Evolutionary conservation across 495 filamentous ascomycete species (phyloP).

Genomic region (Chaetomidium leptoderma): DNA sequence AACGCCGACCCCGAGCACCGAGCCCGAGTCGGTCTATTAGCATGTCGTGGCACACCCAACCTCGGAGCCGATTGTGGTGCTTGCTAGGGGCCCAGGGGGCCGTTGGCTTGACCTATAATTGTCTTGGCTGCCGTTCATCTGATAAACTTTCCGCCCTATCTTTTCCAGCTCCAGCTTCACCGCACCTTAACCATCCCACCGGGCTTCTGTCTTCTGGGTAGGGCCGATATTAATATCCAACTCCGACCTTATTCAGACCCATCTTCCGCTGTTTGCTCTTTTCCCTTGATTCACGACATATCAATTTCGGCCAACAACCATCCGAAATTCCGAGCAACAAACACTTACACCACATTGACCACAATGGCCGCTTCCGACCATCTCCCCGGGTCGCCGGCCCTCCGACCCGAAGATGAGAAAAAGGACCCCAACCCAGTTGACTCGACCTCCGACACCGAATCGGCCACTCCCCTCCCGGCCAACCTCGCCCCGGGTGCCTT

Average conservation of each 20-base stretch:
- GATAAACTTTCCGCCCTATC: no score
- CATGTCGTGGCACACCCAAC: no score
- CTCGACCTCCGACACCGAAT: constrained; percentile 5
- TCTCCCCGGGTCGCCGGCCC: neutral
- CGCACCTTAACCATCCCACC: no score
- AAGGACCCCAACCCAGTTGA: neutral
- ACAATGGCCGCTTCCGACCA: neutral
- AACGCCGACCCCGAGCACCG: constrained; percentile 4
- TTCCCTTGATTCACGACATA: neutral
- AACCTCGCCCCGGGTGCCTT: neutral
- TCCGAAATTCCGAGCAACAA: neutral
- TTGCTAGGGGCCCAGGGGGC: no score
- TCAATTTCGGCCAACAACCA: neutral
- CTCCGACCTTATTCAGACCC: no score
- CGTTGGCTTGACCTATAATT: no score
- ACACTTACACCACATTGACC: neutral
- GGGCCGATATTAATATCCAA: no score
- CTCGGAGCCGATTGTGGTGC: no score
- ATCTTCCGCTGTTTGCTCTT: no score
- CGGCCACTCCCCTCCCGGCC: neutral
- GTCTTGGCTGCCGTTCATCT: no score
- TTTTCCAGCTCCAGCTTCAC: no score
- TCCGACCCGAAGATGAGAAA: neutral
- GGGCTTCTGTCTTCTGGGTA: no score
- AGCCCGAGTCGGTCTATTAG: neutral